phyloP scores from a whole-genome alignment of 805 yeast species.

The Sugiyamaella boreocaroliniensis region DNA sequence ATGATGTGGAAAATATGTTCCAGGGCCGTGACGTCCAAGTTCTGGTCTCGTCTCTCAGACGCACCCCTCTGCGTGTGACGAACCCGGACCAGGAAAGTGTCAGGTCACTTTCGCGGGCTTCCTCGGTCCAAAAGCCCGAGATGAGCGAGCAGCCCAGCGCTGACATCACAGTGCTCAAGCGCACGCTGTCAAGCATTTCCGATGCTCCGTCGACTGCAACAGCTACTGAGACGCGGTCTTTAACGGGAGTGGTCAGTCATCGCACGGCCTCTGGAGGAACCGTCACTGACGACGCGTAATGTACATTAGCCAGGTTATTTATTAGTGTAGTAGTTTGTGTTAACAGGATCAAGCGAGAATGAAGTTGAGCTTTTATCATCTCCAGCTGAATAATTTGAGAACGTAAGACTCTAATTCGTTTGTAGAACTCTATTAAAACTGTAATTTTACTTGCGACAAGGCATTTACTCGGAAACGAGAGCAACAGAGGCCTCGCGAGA shows the following conservation, averaged over 20 bases:
- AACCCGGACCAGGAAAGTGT: constrained; percentile 46
- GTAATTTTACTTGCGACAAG: not conserved
- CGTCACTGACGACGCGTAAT: not conserved
- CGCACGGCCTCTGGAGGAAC: constrained; percentile 1
- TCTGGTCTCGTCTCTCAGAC: constrained; percentile 57
- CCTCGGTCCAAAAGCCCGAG: constrained; percentile 3
- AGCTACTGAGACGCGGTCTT: constrained; percentile 1
- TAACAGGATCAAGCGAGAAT: not conserved
- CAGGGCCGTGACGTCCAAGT: constrained; percentile 62
- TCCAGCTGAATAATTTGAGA: no score
- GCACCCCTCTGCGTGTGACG: constrained; percentile 51
- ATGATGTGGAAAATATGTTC: constrained; percentile 38
- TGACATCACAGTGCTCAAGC: constrained; percentile 6
- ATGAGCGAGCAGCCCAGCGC: not conserved
- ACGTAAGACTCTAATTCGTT: no score
- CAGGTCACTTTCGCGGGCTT: constrained; percentile 1
- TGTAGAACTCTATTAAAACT: not conserved
- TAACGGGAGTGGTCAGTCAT: not conserved
- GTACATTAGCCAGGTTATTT: not conserved
- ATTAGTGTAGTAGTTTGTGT: not conserved
- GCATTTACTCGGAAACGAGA: constrained; percentile 14
- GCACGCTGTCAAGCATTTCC: constrained; percentile 9
- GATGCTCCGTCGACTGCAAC: constrained; percentile 1
- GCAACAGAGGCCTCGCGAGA: constrained; percentile 56
- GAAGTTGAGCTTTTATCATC: no score